Conservation (phyloP, 306 rosid genomes). For the Luffa acutangula region DNA sequence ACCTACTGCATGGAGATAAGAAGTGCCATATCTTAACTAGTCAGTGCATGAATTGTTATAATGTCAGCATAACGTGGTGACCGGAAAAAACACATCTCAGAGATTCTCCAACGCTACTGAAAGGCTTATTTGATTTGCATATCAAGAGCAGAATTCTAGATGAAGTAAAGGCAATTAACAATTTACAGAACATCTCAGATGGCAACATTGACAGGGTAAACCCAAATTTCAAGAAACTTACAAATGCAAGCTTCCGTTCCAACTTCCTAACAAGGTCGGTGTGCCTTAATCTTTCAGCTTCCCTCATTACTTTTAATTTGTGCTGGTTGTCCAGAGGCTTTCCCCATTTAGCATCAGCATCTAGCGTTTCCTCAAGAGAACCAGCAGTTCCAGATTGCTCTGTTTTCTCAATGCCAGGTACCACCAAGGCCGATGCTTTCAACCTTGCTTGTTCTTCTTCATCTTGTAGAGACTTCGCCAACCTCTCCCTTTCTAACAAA, state of each 20-base stretch:
- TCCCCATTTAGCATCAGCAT: conserved; percentile 96
- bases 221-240: conserved; percentile 34
- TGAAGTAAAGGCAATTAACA: background rate
- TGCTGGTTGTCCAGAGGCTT: conserved; percentile 47
- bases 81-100: background rate
- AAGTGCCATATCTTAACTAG: background rate
- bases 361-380: conserved; percentile 79
- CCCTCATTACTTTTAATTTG: conserved; percentile 49
- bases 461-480: conserved; percentile 68
- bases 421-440: conserved; percentile 61
- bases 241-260: conserved; percentile 60
- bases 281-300: conserved; percentile 54
- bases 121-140: background rate
- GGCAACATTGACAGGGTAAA: background rate
- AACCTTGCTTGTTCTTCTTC: conserved; percentile 91
- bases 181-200: background rate
- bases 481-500: conserved; percentile 73
- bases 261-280: conserved; percentile 53
- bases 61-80: background rate
- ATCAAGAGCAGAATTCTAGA: background rate
- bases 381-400: conserved; percentile 58
- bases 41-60: background rate
- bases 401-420: conserved; percentile 28
- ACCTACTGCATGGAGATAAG: background rate
- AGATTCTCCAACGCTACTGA: background rate